Conservation (phyloP, 495 filamentous ascomycete species). For the Aspergillus cavernicola region DNA sequence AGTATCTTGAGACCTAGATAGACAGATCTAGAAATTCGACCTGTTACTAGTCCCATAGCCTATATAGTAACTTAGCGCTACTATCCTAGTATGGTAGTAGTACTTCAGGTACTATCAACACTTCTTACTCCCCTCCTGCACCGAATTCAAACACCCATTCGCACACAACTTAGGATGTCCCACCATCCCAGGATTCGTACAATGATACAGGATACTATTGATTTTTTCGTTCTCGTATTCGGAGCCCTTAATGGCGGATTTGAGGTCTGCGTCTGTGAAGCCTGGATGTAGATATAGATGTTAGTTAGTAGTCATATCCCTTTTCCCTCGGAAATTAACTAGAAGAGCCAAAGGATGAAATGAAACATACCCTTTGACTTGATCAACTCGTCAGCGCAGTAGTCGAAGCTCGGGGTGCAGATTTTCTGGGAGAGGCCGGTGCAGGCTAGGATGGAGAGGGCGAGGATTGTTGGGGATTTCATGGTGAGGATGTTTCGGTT, state of each 20-base stretch:
- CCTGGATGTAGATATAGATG: conserved; percentile 17
- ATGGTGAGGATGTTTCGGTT: neutral
- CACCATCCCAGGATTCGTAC: conserved; percentile 37
- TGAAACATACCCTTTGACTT: conserved; percentile 29
- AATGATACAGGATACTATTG: conserved; percentile 35
- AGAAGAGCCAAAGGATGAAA: neutral
- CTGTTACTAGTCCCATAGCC: no score
- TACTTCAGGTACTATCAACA: conserved; percentile 14
- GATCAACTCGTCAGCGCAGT: conserved; percentile 33
- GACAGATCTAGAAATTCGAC: no score
- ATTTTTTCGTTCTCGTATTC: conserved; percentile 30
- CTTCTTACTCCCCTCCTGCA: conserved; percentile 32
- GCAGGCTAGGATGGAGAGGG: conserved; percentile 21
- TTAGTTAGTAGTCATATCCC: neutral
- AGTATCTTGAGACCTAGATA: no score
- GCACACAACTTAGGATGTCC: conserved; percentile 36
- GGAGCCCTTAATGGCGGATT: conserved; percentile 28
- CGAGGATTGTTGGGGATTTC: conserved; percentile 12
- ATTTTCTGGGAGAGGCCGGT: conserved; percentile 30
- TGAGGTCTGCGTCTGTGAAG: conserved; percentile 33
- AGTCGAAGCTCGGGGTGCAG: conserved; percentile 42
- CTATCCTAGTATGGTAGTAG: no score
- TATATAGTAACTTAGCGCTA: no score
- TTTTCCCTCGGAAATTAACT: no score
- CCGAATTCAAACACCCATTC: conserved; percentile 30